Evolutionary conservation across 257 asterid genomes (phyloP).

Genomic region (Salvia splendens): DNA sequence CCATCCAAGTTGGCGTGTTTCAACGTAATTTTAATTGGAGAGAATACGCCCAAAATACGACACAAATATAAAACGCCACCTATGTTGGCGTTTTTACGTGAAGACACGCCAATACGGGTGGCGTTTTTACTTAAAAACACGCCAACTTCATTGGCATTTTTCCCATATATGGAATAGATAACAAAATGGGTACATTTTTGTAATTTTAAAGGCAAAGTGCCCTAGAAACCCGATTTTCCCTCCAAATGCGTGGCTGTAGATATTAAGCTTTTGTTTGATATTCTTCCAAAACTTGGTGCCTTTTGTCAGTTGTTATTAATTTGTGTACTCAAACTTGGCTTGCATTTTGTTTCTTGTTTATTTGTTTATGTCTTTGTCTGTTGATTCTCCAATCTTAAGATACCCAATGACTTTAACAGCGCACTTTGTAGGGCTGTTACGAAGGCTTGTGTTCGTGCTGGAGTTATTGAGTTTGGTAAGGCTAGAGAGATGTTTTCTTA

Average conservation of each 20-base stretch:
- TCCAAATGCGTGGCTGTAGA: constrained; percentile 83
- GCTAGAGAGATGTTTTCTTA: constrained; percentile 21
- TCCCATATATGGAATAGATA: no score
- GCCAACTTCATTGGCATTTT: no score
- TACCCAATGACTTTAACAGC: constrained; percentile 65
- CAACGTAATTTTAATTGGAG: no score
- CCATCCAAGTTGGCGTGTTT: no score
- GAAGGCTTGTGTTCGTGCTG: constrained; percentile 82
- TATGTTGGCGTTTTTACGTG: no score
- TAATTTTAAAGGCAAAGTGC: no score
- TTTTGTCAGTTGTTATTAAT: constrained; percentile 58
- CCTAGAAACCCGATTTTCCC: no score
- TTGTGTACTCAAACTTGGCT: constrained; percentile 13
- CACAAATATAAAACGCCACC: no score
- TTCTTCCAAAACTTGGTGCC: constrained; percentile 70
- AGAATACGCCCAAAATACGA: no score
- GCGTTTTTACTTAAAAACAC: no score
- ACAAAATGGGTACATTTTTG: no score
- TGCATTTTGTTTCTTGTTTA: constrained; percentile 14
- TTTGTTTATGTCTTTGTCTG: constrained; percentile 4
- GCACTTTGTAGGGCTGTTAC: constrained; percentile 87
- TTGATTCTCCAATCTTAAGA: constrained; percentile 79
- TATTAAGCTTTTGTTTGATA: constrained; percentile 66
- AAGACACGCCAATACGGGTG: no score
- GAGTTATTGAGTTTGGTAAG: constrained; percentile 76